A percentile compares a stretch with the other conserved stretches of the same genome.
Conservation (phyloP, 2,329 filamentous ascomycete genomes). For the Chalaropsis ovoidea region DNA sequence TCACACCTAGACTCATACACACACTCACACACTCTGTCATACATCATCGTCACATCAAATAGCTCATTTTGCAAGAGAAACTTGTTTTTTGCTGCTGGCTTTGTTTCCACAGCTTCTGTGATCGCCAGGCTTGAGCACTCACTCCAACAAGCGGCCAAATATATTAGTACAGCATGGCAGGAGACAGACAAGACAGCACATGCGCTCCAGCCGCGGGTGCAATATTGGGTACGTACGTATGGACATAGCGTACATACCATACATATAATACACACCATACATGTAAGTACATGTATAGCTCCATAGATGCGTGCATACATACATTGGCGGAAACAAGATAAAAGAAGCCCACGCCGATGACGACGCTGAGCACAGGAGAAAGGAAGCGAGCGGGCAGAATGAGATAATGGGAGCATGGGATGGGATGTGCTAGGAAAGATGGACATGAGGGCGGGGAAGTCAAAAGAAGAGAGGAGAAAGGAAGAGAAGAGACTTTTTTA, state of each 20-base stretch:
- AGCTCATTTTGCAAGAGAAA: background rate
- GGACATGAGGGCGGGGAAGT: background rate
- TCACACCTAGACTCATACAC: too few relatives aligned
- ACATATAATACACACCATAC: background rate
- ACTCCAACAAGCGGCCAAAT: background rate
- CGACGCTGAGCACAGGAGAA: background rate
- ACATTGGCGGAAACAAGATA: background rate
- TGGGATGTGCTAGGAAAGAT: background rate
- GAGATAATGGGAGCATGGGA: background rate
- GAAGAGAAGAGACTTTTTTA: too few relatives aligned
- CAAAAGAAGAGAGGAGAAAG: background rate
- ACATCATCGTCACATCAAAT: background rate
- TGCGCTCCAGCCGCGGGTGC: background rate
- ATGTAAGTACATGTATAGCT: background rate
- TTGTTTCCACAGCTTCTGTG: background rate
- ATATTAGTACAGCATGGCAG: constrained; percentile 4
- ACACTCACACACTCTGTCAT: background rate
- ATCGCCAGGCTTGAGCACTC: background rate
- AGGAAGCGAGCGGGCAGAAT: background rate
- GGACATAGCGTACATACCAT: too few relatives aligned
- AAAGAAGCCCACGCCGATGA: background rate
- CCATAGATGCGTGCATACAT: background rate
- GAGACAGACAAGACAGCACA: too few relatives aligned
- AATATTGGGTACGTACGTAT: too few relatives aligned
- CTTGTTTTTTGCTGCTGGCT: background rate